phyloP scores from a whole-genome alignment of 441 rosid genomes.

The Mallotus japonicus region DNA sequence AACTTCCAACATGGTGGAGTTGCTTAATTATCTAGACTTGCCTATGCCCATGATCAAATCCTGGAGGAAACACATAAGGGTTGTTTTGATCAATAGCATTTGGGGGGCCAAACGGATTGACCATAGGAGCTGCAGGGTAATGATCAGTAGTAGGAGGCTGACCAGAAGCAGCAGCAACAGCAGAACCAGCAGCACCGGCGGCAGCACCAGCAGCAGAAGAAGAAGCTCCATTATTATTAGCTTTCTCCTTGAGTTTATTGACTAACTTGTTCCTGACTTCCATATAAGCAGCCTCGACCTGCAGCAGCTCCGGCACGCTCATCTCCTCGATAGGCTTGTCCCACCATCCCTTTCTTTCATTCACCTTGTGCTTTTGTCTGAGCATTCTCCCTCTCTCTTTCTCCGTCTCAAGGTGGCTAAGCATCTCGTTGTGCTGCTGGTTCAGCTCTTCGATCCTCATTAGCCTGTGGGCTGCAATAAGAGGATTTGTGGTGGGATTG shows the following conservation, averaged over 20 bases:
- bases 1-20: not conserved
- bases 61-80: not conserved
- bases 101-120: not conserved
- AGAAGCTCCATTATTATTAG: not conserved
- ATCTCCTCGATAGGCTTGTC: conserved; percentile 25
- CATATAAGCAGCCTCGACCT: not conserved
- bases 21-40: not conserved
- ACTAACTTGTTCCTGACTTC: conserved; percentile 16
- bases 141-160: not conserved
- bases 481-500: not conserved
- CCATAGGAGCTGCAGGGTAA: not conserved
- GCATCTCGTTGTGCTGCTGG: conserved; percentile 9
- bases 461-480: conserved; percentile 31
- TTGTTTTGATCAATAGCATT: not conserved
- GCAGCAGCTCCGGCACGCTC: conserved; percentile 2
- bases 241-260: not conserved
- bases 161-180: too few species aligned
- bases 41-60: not conserved
- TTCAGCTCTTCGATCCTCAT: conserved; percentile 17
- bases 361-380: not conserved
- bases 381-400: conserved; percentile 15
- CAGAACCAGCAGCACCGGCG: too few species aligned
- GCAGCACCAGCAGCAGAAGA: not conserved
- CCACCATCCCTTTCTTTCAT: conserved; percentile 30
- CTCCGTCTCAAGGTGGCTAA: conserved; percentile 10